These are phyloP conservation scores for Fusarium secorum DNA, from an alignment of 2,329 filamentous ascomycete genomes.

Conservation along the genomic window DNA sequence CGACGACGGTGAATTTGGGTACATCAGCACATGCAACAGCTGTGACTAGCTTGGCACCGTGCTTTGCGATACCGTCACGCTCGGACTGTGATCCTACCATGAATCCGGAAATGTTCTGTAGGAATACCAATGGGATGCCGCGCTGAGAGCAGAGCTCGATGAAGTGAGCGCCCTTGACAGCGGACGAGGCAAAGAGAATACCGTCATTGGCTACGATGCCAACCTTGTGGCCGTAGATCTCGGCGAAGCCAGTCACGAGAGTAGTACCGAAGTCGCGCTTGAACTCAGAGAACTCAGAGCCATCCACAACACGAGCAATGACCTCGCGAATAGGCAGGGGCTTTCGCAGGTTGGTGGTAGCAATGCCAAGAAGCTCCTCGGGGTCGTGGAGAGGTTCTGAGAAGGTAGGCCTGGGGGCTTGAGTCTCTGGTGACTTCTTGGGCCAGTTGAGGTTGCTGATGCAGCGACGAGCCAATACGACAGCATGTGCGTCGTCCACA, in stretches of 20 bases:
- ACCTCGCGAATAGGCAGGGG: constrained; percentile 88
- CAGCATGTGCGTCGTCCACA: constrained; percentile 90
- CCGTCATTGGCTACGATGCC: constrained; percentile 97
- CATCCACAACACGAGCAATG: constrained; percentile 92
- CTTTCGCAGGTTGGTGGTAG: constrained; percentile 86
- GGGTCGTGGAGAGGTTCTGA: constrained; percentile 82
- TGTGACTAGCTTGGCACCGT: constrained; percentile 95
- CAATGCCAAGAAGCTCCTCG: constrained; percentile 84
- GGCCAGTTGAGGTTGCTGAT: constrained; percentile 93
- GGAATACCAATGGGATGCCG: constrained; percentile 86
- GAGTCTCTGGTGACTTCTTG: constrained; percentile 50
- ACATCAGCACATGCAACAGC: constrained; percentile 94
- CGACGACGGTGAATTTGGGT: constrained; percentile 95
- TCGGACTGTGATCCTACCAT: constrained; percentile 97
- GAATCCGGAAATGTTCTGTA: constrained; percentile 97
- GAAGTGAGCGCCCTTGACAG: constrained; percentile 95
- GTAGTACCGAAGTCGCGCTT: constrained; percentile 90
- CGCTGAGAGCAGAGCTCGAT: constrained; percentile 93
- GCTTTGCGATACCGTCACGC: constrained; percentile 94
- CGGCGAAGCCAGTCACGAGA: constrained; percentile 89
- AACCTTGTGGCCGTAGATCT: constrained; percentile 87
- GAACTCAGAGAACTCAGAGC: constrained; percentile 90
- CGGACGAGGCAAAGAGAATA: constrained; percentile 88
- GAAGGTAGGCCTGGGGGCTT: constrained; percentile 55
- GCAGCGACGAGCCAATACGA: constrained; percentile 83